Base-by-base conservation (phyloP, 2,329 filamentous ascomycete species). In the Celoporthe dispersa region DNA sequence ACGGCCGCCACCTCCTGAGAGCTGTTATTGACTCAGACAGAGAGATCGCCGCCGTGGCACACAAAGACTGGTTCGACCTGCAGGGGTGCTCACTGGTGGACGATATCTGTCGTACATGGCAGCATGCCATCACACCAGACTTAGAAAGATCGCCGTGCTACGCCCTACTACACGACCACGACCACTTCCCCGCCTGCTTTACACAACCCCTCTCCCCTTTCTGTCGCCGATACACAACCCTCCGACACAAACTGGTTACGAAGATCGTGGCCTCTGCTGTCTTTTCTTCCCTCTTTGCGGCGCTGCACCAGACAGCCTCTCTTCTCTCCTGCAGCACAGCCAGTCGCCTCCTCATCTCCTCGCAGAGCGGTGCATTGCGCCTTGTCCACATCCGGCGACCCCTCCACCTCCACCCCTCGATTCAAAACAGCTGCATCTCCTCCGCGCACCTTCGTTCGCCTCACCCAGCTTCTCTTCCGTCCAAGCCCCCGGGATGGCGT, bases 401-500 rank as follows among this genome's bases (percentile, higher is more conserved):
- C 53, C 65, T 60, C 68, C 55, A 57, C 61, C 65, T 60, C 62
- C 55, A 39, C 60, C 35, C 25, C 44, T 53, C 55, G 39, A 60
- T 28, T 35, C n/a, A 44, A 67, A 14, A 66, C 8, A 64, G 48
- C 60, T 48, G 31, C 33, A 16, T 53, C 39, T 33, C 28, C 5
- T 11, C 37, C 37, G 9, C 12, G n/a, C 55, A 67, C 41, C 39
- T 60, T 28, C 16, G 31, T 41, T 19, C 22, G 12, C 51, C 9
- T 31, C n/a, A 16, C 9, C 14, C 28, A 63, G 12, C 33, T 35
- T 39, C n/a, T 16, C n/a, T 9, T 19, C n/a, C 44, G 9, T 22
- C 14, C 3, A 14, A 9, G 19, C 11, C 28, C 1, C 33, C 44
- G 76, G 53, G 64, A 89, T 89, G 87, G 87, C 87, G 61, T 90